phyloP scores from a whole-genome alignment of 441 rosid species.

The Breynia disticha region DNA sequence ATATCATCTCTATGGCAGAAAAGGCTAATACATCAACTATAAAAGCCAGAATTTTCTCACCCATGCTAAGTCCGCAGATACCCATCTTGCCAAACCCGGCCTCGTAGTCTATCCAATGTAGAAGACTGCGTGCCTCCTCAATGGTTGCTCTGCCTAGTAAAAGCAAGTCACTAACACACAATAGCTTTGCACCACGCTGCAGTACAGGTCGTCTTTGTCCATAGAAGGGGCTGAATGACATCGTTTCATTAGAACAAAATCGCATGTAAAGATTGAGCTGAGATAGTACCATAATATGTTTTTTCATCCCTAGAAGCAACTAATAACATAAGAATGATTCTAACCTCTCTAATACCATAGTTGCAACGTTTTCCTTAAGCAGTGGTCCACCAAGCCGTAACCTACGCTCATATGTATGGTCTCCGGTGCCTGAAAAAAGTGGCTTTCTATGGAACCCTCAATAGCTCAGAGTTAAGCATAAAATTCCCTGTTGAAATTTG shows the following conservation, averaged over 20 bases:
- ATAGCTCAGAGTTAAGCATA: not conserved
- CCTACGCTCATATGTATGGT: constrained; percentile 77
- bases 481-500: not conserved
- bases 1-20: too few relatives aligned
- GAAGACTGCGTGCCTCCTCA: constrained; percentile 85
- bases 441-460: constrained; percentile 3
- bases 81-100: constrained; percentile 94
- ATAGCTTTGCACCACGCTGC: constrained; percentile 78
- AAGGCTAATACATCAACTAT: not conserved
- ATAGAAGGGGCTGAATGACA: constrained; percentile 73
- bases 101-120: constrained; percentile 77
- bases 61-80: constrained; percentile 97
- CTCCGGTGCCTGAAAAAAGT: constrained; percentile 75
- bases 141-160: constrained; percentile 88
- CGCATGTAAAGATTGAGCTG: too few relatives aligned
- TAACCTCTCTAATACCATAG: constrained; percentile 96
- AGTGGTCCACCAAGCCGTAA: constrained; percentile 90
- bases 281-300: too few relatives aligned
- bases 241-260: not conserved
- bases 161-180: constrained; percentile 94
- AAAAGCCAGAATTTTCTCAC: constrained; percentile 30
- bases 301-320: too few relatives aligned
- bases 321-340: not conserved
- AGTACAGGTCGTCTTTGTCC: constrained; percentile 85
- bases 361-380: constrained; percentile 79